Conservation (phyloP, 1,139 yeast species). For the Yamadazyma atmosphaerica region DNA sequence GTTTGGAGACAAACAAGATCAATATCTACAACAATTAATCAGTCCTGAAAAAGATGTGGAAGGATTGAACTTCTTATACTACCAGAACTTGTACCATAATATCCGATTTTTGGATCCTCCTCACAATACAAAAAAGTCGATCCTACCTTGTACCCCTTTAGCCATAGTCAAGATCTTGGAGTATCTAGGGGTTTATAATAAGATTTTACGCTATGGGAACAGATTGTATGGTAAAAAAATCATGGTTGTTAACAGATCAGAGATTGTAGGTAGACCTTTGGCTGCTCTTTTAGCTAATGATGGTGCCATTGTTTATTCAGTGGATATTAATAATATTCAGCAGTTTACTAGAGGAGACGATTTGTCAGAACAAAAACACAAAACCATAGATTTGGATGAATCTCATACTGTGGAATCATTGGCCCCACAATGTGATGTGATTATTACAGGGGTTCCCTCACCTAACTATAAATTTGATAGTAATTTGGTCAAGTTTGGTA, state of each 20-base stretch:
- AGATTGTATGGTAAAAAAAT: slow-evolving; percentile 89
- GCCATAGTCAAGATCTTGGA: slow-evolving; percentile 94
- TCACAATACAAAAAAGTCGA: slow-evolving; percentile 69
- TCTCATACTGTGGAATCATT: slow-evolving; percentile 55
- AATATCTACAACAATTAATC: slow-evolving; percentile 89
- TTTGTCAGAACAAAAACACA: slow-evolving; percentile 76
- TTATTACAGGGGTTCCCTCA: slow-evolving; percentile 94
- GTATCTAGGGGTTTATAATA: slow-evolving; percentile 83
- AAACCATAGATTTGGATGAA: slow-evolving; percentile 67
- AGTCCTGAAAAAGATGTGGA: slow-evolving; percentile 90
- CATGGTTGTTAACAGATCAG: slow-evolving; percentile 88
- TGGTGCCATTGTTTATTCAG: slow-evolving; percentile 94
- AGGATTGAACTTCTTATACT: slow-evolving; percentile 86
- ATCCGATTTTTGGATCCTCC: slow-evolving; percentile 76
- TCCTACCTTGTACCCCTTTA: slow-evolving; percentile 93
- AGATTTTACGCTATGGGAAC: slow-evolving; percentile 81
- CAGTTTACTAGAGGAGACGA: slow-evolving; percentile 94
- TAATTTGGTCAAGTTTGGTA: slow-evolving; percentile 77
- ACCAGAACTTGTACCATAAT: slow-evolving; percentile 93
- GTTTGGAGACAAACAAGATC: slow-evolving; percentile 92
- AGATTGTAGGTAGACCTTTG: slow-evolving; percentile 94
- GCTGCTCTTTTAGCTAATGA: slow-evolving; percentile 96
- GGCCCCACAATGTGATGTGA: slow-evolving; percentile 79
- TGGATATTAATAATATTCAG: slow-evolving; percentile 84
- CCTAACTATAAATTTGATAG: slow-evolving; percentile 82